Base-by-base conservation (phyloP, 306 rosid genomes). In the Malus orientalis region DNA sequence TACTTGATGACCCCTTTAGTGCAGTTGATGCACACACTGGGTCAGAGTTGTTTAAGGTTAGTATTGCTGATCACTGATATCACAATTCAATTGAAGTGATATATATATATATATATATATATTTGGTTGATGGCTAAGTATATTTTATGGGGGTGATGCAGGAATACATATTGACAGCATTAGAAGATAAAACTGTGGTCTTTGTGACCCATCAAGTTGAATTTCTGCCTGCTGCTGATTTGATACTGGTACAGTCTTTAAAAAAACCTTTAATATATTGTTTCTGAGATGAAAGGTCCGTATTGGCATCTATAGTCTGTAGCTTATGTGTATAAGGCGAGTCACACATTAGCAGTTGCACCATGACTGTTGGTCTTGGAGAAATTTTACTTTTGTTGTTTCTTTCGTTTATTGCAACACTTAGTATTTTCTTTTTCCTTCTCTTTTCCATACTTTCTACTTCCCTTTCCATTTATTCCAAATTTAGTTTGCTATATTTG, bases 21-120 rank as follows among this genome's bases (percentile, higher is more conserved):
- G 98, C 99, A 12, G 98, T 96, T 85, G 99, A 96, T 75, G 97
- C 97, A 42, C 99, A 92, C 84, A 96, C 99, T 70, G 98, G 98
- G 74, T 82, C 93, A 10, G 90, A 87, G 29, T 82, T 93, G 82
- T 93, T 91, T 76, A 87, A 91, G 95, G 98, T 93, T 64, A 76
- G 84, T 69, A 10, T 72, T 76, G 20, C 67, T 49, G 6, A 47
- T 19, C 61, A 63, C 32, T 38, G 32, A 55, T 76, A 22, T 81
- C 75, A 74, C 73, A 20, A 63, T 83, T 79, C 69, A 54, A 61
- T 76, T 81, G 73, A 79, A 80, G 55, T 15, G 8, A 2, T 49
- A 4, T 49, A 40, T 38, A 38, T 40, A 8, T 40, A 25, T 23
- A 23, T 25, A 2, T 49, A 4, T 49, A 40, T 42, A 42, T 42